Evolutionary conservation across 257 asterid genomes (phyloP).

Genomic region (Nicotiana obtusifolia): DNA sequence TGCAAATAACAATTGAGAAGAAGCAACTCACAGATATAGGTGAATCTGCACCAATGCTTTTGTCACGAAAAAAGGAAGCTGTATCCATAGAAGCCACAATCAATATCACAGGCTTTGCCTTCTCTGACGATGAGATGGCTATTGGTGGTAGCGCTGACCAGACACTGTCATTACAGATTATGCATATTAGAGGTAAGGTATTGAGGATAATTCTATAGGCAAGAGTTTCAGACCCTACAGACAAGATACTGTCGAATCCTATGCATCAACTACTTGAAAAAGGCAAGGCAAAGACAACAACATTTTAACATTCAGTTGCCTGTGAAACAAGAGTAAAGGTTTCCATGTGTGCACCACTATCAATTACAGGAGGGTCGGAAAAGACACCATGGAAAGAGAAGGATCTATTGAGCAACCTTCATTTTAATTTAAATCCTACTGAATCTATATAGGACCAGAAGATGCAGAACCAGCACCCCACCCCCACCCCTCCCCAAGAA

Average conservation of each 20-base stretch:
- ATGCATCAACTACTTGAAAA: background rate
- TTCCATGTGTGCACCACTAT: background rate
- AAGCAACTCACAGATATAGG: conserved; percentile 79
- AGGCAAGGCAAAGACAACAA: background rate
- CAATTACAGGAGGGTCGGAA: background rate
- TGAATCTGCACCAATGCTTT: conserved; percentile 91
- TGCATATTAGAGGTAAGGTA: conserved; percentile 34
- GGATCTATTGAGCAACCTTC: background rate
- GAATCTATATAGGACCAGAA: background rate
- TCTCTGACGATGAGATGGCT: conserved; percentile 36
- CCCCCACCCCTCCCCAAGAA: background rate
- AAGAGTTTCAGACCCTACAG: conserved; percentile 12
- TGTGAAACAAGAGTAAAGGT: background rate
- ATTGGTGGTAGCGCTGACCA: conserved; percentile 97
- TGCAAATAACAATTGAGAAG: background rate
- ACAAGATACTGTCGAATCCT: conserved; percentile 4
- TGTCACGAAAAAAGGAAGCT: conserved; percentile 92
- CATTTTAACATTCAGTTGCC: background rate
- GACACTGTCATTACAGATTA: conserved; percentile 92
- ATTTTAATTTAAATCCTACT: background rate
- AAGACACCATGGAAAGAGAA: background rate
- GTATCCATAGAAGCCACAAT: conserved; percentile 90
- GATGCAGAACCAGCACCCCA: background rate
- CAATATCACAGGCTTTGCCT: conserved; percentile 59
- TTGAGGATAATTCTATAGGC: conserved; percentile 19